A percentile compares a stretch with the other conserved stretches of the same genome.
phyloP scores from a whole-genome alignment of 1,284 basidiomycete species.

The Anthracocystis walkeri region DNA sequence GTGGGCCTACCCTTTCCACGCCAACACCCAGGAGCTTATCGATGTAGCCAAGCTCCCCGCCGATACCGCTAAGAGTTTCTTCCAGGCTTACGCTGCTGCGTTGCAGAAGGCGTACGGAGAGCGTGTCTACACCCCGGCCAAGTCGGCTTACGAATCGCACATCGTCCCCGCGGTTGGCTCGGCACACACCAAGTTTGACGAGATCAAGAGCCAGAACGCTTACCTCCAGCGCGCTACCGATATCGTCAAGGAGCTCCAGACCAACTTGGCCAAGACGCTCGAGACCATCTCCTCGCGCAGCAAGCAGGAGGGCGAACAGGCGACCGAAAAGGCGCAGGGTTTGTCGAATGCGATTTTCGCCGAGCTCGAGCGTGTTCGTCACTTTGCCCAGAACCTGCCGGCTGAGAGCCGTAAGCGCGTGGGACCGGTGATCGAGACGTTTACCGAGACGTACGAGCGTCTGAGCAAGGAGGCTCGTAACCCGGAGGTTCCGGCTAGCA shows the following conservation, averaged over 20 bases:
- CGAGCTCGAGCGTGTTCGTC: slow-evolving; percentile 65
- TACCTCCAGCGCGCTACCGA: slow-evolving; percentile 62
- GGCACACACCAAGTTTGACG: slow-evolving; percentile 60
- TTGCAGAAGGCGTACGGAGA: slow-evolving; percentile 60
- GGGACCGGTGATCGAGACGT: slow-evolving; percentile 62
- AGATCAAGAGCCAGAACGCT: slow-evolving; percentile 66
- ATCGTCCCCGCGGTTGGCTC: slow-evolving; percentile 52
- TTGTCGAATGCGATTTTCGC: slow-evolving; percentile 62
- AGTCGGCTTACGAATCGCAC: slow-evolving; percentile 58
- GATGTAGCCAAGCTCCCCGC: slow-evolving; percentile 55
- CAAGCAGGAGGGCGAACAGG: slow-evolving; percentile 61
- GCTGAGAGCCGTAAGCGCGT: slow-evolving; percentile 65
- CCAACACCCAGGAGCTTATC: slow-evolving; percentile 60
- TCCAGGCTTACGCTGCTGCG: slow-evolving; percentile 53
- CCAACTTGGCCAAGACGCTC: slow-evolving; percentile 57
- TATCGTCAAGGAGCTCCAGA: slow-evolving; percentile 60
- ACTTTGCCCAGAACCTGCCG: slow-evolving; percentile 61
- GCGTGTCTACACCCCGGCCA: slow-evolving; percentile 59
- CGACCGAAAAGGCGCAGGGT: slow-evolving; percentile 61
- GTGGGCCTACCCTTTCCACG: slow-evolving; percentile 67
- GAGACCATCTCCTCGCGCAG: slow-evolving; percentile 54
- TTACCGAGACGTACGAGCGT: slow-evolving; percentile 63
- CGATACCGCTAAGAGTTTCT: slow-evolving; percentile 48
- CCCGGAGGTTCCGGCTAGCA: slow-evolving; percentile 54
- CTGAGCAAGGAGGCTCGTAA: slow-evolving; percentile 64